Base-by-base conservation (phyloP, 1,139 yeast species). In the Debaryomyces nepalensis region DNA sequence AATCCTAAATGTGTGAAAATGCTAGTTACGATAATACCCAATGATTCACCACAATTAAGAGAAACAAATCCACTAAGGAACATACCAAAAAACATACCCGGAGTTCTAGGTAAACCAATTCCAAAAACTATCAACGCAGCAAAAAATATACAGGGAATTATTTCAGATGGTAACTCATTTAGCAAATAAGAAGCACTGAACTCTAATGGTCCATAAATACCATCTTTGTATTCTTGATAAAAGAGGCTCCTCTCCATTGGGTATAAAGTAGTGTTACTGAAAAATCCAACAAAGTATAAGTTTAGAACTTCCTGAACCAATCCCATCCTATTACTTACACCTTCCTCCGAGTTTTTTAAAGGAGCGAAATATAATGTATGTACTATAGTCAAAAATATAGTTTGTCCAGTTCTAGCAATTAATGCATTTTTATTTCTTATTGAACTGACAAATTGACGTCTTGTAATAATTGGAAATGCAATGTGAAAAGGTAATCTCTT, bases 11-110 rank as follows among this genome's bases (percentile, higher is more conserved):
- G 91, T 43, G 74, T 70, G 54, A 88, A 82, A 0, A 85, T 52
- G n/a, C 91, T 81, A 55, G 87, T 87, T 48, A 88, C 82, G 37
- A 85, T 70, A 5, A 88, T 85, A 0, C 96, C 96, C 33, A 88
- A 68, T 1, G 93, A 84, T 58, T 89, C 96, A 31, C 96, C 96
- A 50, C 89, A 79, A 52, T 84, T 82, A 11, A 84, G 76, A 20
- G 82, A 70, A 10, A 79, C 68, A 39, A 82, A 66, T 0, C 83
- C 59, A 19, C 81, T 68, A 45, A 81, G 78, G 32, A 83, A 75
- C 62, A 83, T 73, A 1, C 83, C 75, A 53, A 88, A 88, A 56
- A 76, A 88, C 77, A 85, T 80, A 0, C 68, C 75, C 0, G 83
- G 78, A 1, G 79, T 80, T 40, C 89, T 66, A n/a, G 90, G 91